Conservation (phyloP, 2,329 filamentous ascomycete species). For the Penicillium expansum region DNA sequence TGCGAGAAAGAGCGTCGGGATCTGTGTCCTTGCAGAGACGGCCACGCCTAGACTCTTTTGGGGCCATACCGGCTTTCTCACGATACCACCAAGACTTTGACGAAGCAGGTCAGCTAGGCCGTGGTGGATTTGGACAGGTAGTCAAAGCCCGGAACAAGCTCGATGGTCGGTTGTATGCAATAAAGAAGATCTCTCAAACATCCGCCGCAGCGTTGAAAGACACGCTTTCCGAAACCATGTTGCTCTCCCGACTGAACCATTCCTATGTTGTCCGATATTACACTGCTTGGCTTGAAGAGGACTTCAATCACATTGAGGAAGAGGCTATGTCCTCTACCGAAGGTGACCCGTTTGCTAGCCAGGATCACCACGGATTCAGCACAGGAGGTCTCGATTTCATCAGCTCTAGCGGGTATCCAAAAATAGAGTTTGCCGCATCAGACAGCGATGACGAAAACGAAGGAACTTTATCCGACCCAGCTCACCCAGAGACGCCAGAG, state of each 20-base stretch:
- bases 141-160: conserved; percentile 93
- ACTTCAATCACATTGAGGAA: conserved; percentile 41
- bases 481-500: conserved; percentile 24
- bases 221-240: conserved; percentile 79
- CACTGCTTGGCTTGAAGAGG: conserved; percentile 88
- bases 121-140: conserved; percentile 93
- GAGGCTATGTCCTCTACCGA: conserved; percentile 52
- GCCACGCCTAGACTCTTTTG: conserved; percentile 62
- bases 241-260: conserved; percentile 90
- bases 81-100: conserved; percentile 87
- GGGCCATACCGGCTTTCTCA: conserved; percentile 57
- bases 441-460: conserved; percentile 49
- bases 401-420: conserved; percentile 74
- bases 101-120: conserved; percentile 82
- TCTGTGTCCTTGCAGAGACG: conserved; percentile 49
- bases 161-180: conserved; percentile 88
- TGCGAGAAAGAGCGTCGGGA: conserved; percentile 43
- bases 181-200: conserved; percentile 91
- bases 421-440: conserved; percentile 69
- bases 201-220: conserved; percentile 61
- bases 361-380: conserved; percentile 54
- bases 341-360: conserved; percentile 48
- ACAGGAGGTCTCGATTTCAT: conserved; percentile 88
- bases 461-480: conserved; percentile 37
- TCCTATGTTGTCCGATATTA: conserved; percentile 87